These are phyloP conservation scores for Kurtzmaniella quercitrusa DNA, from an alignment of 1,139 yeast species.

Conservation along the genomic window DNA sequence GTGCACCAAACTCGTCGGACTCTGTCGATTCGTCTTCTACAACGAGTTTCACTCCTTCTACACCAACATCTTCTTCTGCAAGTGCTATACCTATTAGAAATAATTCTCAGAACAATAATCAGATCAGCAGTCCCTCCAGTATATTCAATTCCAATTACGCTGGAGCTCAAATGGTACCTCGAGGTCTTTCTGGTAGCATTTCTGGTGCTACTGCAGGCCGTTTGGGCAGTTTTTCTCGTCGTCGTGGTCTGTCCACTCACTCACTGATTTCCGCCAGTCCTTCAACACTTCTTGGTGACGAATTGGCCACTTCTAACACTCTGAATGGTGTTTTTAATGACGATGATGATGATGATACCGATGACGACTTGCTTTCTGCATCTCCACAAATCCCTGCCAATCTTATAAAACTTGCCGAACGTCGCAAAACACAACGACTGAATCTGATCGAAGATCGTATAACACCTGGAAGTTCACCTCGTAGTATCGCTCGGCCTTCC, in stretches of 20 bases:
- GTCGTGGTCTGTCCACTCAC: not conserved
- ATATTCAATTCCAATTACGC: not conserved
- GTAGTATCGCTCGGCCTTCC: conserved; percentile 6
- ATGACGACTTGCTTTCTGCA: conserved; percentile 52
- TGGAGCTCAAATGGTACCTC: not conserved
- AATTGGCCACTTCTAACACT: not conserved
- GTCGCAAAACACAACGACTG: conserved; percentile 35
- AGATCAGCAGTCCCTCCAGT: not conserved
- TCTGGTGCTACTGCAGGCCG: not conserved
- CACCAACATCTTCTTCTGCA: not conserved
- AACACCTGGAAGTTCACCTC: conserved; percentile 37
- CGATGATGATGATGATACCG: conserved; percentile 42
- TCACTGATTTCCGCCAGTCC: not conserved
- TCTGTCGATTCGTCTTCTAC: not conserved
- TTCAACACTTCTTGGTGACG: not conserved
- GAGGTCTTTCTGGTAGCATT: not conserved
- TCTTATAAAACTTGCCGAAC: conserved; percentile 52
- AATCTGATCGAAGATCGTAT: conserved; percentile 17
- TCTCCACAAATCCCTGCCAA: conserved; percentile 69
- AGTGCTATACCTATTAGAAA: not conserved
- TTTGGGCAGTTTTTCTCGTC: not conserved
- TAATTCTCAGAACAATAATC: not conserved
- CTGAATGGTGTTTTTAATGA: conserved; percentile 15
- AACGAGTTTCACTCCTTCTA: not conserved
- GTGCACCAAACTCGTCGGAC: not conserved